These are phyloP conservation scores for Lactifluus subvellereus DNA, from an alignment of 768 basidiomycete species.

Conservation along the genomic window DNA sequence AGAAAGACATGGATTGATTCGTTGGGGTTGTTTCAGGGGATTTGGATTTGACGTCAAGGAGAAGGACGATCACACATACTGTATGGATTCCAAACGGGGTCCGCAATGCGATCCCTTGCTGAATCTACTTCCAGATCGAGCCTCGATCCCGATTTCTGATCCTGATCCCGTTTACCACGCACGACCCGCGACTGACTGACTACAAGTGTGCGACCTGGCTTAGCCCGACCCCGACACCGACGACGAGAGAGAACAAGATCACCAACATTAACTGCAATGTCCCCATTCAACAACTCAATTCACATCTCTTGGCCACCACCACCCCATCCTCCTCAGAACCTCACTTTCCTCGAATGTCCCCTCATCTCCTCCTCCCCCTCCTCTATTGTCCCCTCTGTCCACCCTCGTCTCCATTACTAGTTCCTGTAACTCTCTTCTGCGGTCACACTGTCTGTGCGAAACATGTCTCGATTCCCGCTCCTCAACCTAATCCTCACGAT, in stretches of 20 bases:
- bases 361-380: constrained; percentile 35
- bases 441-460: constrained; percentile 74
- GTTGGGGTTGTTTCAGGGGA: too few species aligned
- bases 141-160: not conserved
- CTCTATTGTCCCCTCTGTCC: constrained; percentile 54
- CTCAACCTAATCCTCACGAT: constrained; percentile 25
- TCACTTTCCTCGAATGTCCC: constrained; percentile 4
- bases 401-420: constrained; percentile 32
- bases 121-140: constrained; percentile 10
- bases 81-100: not conserved
- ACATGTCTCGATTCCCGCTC: constrained; percentile 27
- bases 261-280: constrained; percentile 18
- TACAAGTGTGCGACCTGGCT: not conserved
- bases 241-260: constrained; percentile 5
- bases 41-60: too few species aligned
- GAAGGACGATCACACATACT: too few species aligned
- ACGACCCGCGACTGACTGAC: too few species aligned
- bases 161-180: constrained; percentile 3
- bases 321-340: not conserved
- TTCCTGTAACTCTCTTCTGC: constrained; percentile 62
- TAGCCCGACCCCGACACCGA: not conserved
- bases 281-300: constrained; percentile 7
- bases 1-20: not conserved
- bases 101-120: constrained; percentile 4
- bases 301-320: constrained; percentile 12